Evolutionary conservation across 2,329 filamentous ascomycete species (phyloP).

Genomic region (Penicillium brevicompactum): DNA sequence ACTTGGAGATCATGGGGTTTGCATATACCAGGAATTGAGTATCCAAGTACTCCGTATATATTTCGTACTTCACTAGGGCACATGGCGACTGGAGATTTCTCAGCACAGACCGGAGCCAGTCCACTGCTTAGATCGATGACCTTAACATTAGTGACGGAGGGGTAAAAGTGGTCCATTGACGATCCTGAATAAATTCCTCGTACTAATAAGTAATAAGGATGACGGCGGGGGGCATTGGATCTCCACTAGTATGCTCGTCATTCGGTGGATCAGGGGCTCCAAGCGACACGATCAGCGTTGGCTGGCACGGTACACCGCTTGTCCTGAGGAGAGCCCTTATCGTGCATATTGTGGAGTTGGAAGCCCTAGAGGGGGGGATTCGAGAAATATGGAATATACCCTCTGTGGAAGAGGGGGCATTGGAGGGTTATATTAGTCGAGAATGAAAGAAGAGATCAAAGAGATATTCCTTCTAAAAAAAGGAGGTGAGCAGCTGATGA

Average conservation of each 20-base stretch:
- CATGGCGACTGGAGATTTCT: neutral
- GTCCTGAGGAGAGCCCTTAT: constrained; percentile 11
- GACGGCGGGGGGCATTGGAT: constrained; percentile 21
- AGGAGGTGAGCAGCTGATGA: neutral
- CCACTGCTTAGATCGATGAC: constrained; percentile 7
- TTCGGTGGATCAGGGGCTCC: constrained; percentile 29
- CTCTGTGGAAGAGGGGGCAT: neutral
- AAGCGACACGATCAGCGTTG: constrained; percentile 25
- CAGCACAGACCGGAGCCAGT: constrained; percentile 8
- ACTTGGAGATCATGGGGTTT: constrained; percentile 3
- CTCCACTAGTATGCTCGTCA: constrained; percentile 29
- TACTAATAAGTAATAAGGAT: constrained; percentile 12
- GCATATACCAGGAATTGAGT: neutral
- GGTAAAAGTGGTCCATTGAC: constrained; percentile 16
- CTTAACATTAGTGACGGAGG: constrained; percentile 8
- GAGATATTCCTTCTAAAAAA: neutral
- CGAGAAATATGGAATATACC: neutral
- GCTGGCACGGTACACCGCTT: constrained; percentile 28
- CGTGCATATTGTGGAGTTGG: neutral
- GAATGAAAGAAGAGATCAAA: neutral
- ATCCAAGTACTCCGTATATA: neutral
- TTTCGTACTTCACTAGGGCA: neutral
- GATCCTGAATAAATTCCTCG: constrained; percentile 8
- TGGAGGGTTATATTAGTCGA: neutral
- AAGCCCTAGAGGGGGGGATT: neutral